Conservation (phyloP, 2,329 filamentous ascomycete genomes). For the Ophiobolus disseminans region DNA sequence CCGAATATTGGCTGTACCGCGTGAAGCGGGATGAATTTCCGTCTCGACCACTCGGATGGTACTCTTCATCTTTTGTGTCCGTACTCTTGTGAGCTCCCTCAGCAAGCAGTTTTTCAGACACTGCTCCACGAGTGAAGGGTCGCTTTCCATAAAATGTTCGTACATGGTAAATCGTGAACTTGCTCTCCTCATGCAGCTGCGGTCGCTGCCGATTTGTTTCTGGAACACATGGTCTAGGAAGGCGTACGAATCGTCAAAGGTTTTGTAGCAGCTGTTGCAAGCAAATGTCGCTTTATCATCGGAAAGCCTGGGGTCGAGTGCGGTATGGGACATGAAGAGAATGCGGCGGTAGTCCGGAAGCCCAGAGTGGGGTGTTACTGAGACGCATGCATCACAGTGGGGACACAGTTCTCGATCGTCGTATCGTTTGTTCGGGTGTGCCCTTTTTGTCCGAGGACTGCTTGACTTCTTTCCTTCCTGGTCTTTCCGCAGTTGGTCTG, state of each 20-base stretch:
- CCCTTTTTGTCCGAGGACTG: constrained; percentile 34
- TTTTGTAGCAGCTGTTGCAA: constrained; percentile 46
- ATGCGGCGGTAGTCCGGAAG: constrained; percentile 38
- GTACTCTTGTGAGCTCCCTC: constrained; percentile 35
- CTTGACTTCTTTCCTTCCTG: constrained; percentile 23
- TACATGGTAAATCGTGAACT: constrained; percentile 24
- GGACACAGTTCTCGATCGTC: constrained; percentile 46
- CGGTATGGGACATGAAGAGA: constrained; percentile 41
- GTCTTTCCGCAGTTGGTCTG: constrained; percentile 36
- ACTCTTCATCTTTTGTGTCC: constrained; percentile 23
- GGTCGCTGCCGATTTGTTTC: constrained; percentile 41
- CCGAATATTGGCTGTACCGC: neutral
- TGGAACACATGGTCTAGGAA: constrained; percentile 47
- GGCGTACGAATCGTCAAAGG: constrained; percentile 43
- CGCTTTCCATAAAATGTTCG: constrained; percentile 26
- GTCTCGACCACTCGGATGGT: constrained; percentile 20
- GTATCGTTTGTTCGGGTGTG: constrained; percentile 35
- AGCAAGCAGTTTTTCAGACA: constrained; percentile 42
- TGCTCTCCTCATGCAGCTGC: constrained; percentile 36
- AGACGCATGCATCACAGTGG: constrained; percentile 38
- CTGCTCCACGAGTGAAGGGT: constrained; percentile 37
- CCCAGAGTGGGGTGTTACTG: constrained; percentile 41
- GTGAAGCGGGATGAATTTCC: constrained; percentile 14
- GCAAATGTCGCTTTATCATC: constrained; percentile 39
- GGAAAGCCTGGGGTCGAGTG: constrained; percentile 2